These are phyloP conservation scores for Onygenales sp. DNA, from an alignment of 2,329 filamentous ascomycete genomes.

Conservation along the genomic window DNA sequence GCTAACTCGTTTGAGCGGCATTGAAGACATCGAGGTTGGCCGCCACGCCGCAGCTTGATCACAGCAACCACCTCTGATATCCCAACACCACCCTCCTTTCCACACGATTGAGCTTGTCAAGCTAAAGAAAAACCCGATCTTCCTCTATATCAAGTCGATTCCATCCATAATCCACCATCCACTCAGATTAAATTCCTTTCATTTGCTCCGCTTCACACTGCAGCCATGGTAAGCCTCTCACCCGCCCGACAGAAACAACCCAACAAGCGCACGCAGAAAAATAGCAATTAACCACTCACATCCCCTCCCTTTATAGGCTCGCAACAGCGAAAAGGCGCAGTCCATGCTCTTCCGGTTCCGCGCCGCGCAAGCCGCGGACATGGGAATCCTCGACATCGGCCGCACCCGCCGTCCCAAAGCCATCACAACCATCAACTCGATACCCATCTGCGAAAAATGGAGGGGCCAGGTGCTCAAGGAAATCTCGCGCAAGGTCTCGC, in stretches of 20 bases:
- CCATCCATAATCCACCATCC: too few species aligned
- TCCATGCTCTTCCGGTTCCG: slow-evolving; percentile 99
- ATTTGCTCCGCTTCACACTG: background rate
- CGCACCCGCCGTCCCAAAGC: slow-evolving; percentile 82
- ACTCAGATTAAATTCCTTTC: too few species aligned
- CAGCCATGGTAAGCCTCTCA: slow-evolving; percentile 5
- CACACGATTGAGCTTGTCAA: too few species aligned
- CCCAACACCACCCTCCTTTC: background rate
- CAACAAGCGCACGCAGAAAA: background rate
- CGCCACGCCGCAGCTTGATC: background rate
- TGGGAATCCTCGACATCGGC: slow-evolving; percentile 90
- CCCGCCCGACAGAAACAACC: background rate
- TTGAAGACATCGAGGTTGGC: background rate
- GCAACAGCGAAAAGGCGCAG: slow-evolving; percentile 97
- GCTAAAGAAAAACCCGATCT: too few species aligned
- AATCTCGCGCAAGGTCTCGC: slow-evolving; percentile 90
- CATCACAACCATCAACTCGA: slow-evolving; percentile 76
- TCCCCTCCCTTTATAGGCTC: slow-evolving; percentile 54
- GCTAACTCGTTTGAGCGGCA: background rate
- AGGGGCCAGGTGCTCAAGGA: slow-evolving; percentile 95
- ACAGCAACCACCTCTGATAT: slow-evolving; percentile 1
- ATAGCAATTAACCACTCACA: background rate
- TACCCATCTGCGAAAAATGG: slow-evolving; percentile 93
- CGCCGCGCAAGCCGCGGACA: slow-evolving; percentile 88
- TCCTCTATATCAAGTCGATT: too few species aligned